Evolutionary conservation across 441 rosid species (phyloP).

Genomic region (Arabidopsis lyrata): DNA sequence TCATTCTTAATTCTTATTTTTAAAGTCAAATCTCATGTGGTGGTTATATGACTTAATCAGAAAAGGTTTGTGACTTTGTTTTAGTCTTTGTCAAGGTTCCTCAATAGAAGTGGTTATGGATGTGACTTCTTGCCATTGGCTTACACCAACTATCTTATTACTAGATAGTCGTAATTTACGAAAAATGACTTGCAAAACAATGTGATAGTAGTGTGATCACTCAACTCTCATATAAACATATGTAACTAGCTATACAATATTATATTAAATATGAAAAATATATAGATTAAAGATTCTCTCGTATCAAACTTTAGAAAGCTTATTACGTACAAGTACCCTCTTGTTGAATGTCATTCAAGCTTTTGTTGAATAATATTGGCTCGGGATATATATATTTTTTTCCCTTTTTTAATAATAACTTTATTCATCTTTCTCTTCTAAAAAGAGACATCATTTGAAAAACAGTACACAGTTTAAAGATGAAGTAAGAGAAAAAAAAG

Average conservation of each 20-base stretch:
- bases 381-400: no score
- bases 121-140: conserved; percentile 36
- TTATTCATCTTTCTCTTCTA: no score
- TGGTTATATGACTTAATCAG: conserved; percentile 28
- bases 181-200: no score
- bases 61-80: conserved; percentile 22
- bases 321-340: background rate
- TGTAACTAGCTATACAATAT: background rate
- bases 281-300: background rate
- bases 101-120: conserved; percentile 27
- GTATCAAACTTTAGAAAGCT: background rate
- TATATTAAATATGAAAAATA: background rate
- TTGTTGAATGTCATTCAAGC: no score
- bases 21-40: conserved; percentile 33
- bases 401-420: no score
- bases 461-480: no score
- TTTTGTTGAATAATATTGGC: no score
- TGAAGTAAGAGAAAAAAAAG: no score
- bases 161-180: no score
- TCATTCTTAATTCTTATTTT: background rate
- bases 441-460: no score
- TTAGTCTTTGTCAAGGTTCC: conserved; percentile 19
- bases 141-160: conserved; percentile 18
- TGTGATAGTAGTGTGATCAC: no score
- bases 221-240: background rate